These are phyloP conservation scores for Cyphellophora attinorum DNA, from an alignment of 2,329 filamentous ascomycete genomes.

Conservation along the genomic window DNA sequence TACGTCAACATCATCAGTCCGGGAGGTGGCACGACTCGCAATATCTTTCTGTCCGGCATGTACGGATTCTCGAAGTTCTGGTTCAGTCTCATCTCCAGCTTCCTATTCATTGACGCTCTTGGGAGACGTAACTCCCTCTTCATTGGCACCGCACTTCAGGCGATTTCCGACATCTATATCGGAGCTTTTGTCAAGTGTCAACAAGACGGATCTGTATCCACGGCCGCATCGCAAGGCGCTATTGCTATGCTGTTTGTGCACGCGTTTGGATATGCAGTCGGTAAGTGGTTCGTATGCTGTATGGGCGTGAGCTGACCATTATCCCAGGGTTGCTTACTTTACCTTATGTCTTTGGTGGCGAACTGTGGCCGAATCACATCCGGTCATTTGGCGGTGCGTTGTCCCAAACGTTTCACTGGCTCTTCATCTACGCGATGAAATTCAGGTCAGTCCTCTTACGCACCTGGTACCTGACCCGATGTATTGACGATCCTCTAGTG, in stretches of 20 bases:
- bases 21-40: constrained; percentile 19
- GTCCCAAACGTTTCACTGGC: constrained; percentile 32
- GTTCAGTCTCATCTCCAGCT: constrained; percentile 30
- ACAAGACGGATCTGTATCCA: constrained; percentile 17
- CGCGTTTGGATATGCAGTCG: constrained; percentile 35
- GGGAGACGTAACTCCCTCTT: constrained; percentile 31
- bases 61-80: constrained; percentile 36
- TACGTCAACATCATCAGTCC: constrained; percentile 31
- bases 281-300: too few relatives aligned
- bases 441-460: too few relatives aligned
- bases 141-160: constrained; percentile 27
- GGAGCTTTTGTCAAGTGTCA: constrained; percentile 30
- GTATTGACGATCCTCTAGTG: too few relatives aligned
- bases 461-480: too few relatives aligned
- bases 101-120: constrained; percentile 37
- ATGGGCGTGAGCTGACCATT: too few relatives aligned
- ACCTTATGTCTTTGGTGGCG: constrained; percentile 36
- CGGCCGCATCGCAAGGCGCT: constrained; percentile 26
- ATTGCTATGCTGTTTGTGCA: constrained; percentile 37
- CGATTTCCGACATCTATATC: constrained; percentile 33
- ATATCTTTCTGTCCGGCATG: constrained; percentile 33
- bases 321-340: constrained; percentile 29
- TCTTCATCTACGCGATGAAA: constrained; percentile 32
- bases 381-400: constrained; percentile 34
- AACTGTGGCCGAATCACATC: constrained; percentile 37